A percentile compares a stretch with the other conserved stretches of the same genome.
Conservation (phyloP, 768 basidiomycete genomes). For the Lactarius akahatsu region DNA sequence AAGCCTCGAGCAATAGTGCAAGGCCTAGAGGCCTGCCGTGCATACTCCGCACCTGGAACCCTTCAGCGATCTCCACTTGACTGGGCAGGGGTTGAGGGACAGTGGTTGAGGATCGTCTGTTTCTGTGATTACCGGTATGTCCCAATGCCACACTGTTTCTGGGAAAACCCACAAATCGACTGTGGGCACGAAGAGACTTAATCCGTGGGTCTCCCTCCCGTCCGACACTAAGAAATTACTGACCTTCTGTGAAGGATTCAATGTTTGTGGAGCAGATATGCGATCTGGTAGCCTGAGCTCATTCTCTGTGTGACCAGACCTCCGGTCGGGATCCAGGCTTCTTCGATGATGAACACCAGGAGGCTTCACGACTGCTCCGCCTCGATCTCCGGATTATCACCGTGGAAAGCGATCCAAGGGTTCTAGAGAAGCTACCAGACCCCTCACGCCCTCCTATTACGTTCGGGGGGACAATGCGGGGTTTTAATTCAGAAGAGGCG, state of each 20-base stretch:
- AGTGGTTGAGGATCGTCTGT: slow-evolving; percentile 72
- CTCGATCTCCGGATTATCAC: slow-evolving; percentile 51
- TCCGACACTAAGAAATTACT: slow-evolving; percentile 2
- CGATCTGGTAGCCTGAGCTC: not conserved
- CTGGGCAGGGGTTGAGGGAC: slow-evolving; percentile 76
- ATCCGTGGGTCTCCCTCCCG: slow-evolving; percentile 39
- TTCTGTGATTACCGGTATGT: slow-evolving; percentile 76
- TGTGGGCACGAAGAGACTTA: slow-evolving; percentile 38
- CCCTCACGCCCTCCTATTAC: slow-evolving; percentile 34
- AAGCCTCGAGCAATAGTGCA: slow-evolving; percentile 12
- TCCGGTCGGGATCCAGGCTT: slow-evolving; percentile 42
- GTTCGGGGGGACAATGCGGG: slow-evolving; percentile 35
- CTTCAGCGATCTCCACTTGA: slow-evolving; percentile 41
- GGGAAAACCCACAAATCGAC: not conserved
- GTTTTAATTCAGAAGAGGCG: slow-evolving; percentile 31
- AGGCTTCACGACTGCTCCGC: slow-evolving; percentile 64
- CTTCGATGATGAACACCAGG: slow-evolving; percentile 55
- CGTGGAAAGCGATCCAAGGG: slow-evolving; percentile 24
- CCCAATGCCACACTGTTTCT: slow-evolving; percentile 5
- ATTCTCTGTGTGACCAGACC: slow-evolving; percentile 19
- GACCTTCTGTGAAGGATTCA: slow-evolving; percentile 32
- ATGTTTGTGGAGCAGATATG: slow-evolving; percentile 30
- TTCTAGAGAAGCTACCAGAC: slow-evolving; percentile 27
- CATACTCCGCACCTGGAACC: slow-evolving; percentile 53
- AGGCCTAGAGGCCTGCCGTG: slow-evolving; percentile 51